phyloP scores from a whole-genome alignment of 129 eudicot genomes.

The Pulicaria dysenterica region DNA sequence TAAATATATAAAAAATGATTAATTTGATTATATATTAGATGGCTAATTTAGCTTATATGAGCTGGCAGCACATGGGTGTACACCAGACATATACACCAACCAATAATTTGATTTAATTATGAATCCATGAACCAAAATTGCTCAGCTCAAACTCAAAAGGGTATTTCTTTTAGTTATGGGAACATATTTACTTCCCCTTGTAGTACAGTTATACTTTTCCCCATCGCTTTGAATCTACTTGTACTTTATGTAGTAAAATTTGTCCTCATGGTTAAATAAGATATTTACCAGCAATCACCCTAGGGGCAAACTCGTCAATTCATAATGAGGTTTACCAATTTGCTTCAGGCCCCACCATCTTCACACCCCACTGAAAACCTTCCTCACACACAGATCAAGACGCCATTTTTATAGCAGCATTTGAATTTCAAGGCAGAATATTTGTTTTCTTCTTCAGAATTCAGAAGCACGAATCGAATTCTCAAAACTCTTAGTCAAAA shows the following conservation, averaged over 20 bases:
- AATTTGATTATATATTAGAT: not conserved
- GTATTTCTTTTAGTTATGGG: conserved; percentile 18
- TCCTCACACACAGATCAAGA: conserved; percentile 32
- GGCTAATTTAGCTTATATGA: conserved; percentile 32
- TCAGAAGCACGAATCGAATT: conserved; percentile 16
- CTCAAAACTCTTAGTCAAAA: conserved; percentile 9
- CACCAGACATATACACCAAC: conserved; percentile 35
- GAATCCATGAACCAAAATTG: conserved; percentile 26
- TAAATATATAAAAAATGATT: not conserved
- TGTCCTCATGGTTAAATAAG: conserved; percentile 5
- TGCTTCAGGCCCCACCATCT: conserved; percentile 22
- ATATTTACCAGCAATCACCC: not conserved
- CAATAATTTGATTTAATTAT: conserved; percentile 35
- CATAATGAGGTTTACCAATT: not conserved
- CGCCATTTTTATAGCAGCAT: conserved; percentile 34
- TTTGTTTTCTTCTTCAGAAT: conserved; percentile 34
- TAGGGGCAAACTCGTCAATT: conserved; percentile 24
- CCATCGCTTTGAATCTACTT: conserved; percentile 8
- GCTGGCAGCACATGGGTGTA: conserved; percentile 50
- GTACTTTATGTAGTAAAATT: conserved; percentile 22
- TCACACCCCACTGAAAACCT: conserved; percentile 27
- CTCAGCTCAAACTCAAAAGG: too few species aligned
- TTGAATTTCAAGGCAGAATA: conserved; percentile 22
- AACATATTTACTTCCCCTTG: conserved; percentile 4
- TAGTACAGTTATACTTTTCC: not conserved